phyloP scores from a whole-genome alignment of 208 protist genomes.

The Leishmania lainsoni region DNA sequence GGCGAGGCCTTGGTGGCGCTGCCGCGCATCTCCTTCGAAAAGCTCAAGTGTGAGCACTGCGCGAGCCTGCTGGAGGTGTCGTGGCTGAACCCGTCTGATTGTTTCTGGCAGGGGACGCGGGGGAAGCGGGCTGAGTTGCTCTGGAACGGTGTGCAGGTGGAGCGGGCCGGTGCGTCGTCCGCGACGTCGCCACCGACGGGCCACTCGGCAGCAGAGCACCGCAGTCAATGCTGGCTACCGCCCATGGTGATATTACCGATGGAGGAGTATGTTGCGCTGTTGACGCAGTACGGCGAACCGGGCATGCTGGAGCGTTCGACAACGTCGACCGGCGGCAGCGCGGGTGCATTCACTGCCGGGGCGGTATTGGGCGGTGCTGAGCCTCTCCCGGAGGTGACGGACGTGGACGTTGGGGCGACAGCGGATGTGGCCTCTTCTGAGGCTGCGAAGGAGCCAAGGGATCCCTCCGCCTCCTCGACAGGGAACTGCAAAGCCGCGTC shows the following conservation, averaged over 20 bases:
- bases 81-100: constrained; percentile 72
- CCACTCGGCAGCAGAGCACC: constrained; percentile 12
- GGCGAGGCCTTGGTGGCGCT: constrained; percentile 2
- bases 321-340: background rate
- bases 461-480: background rate
- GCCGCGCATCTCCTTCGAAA: constrained; percentile 36
- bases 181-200: background rate
- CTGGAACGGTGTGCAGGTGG: constrained; percentile 31
- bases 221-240: constrained; percentile 45
- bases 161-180: constrained; percentile 12
- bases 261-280: constrained; percentile 61
- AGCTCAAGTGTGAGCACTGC: constrained; percentile 66
- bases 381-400: constrained; percentile 6
- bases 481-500: background rate
- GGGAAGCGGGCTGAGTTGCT: constrained; percentile 47
- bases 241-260: constrained; percentile 72
- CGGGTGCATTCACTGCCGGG: background rate
- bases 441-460: background rate
- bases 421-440: constrained; percentile 1
- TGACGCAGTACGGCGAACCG: constrained; percentile 45
- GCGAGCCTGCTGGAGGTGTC: constrained; percentile 42
- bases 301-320: constrained; percentile 34
- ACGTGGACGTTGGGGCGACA: constrained; percentile 14
- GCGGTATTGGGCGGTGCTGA: background rate
- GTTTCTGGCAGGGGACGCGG: constrained; percentile 68